Conservation (phyloP, 805 yeast genomes). For the Hanseniaspora thailandica region DNA sequence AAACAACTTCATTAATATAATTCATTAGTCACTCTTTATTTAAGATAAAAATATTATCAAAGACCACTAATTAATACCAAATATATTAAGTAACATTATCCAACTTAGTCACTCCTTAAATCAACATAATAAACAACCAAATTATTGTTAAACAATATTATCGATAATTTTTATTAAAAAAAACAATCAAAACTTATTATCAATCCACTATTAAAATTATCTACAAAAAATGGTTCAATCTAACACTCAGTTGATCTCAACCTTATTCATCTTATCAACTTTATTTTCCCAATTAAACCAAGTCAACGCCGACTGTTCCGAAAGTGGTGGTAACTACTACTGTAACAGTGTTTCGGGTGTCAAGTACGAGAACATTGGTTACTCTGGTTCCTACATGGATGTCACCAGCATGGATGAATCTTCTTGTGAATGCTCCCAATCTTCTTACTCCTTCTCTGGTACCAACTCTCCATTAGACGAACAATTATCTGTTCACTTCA, state of each 20-base stretch:
- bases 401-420: constrained; percentile 67
- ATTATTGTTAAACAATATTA: neutral
- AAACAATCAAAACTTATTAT: neutral
- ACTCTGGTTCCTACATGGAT: constrained; percentile 69
- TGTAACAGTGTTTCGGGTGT: constrained; percentile 61
- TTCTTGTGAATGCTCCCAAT: constrained; percentile 59
- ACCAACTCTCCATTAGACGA: constrained; percentile 53
- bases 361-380: constrained; percentile 63
- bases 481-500: constrained; percentile 62
- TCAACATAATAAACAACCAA: neutral
- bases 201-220: neutral
- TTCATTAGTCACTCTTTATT: neutral
- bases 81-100: constrained; percentile 14
- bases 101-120: constrained; percentile 26
- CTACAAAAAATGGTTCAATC: neutral
- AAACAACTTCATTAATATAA: neutral
- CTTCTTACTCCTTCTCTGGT: constrained; percentile 47
- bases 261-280: constrained; percentile 20
- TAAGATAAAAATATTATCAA: neutral
- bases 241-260: constrained; percentile 8
- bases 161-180: neutral
- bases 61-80: neutral
- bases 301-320: constrained; percentile 33
- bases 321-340: constrained; percentile 68
- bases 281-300: constrained; percentile 23